Conservation (phyloP, 2,329 filamentous ascomycete genomes). For the Dactylellina drechsleri region DNA sequence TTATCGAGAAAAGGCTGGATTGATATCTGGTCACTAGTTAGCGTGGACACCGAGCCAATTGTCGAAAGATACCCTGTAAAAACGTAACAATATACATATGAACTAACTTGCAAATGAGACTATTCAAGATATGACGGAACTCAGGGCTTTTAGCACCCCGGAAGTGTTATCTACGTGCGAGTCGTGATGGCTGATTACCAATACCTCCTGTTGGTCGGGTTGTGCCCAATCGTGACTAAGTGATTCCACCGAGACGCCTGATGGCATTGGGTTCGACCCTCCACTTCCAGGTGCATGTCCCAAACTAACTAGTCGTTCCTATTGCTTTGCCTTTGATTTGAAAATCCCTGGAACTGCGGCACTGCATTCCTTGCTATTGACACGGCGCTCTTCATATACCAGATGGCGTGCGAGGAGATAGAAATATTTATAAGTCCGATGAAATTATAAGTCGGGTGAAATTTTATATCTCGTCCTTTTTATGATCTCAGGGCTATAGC, state of each 20-base stretch:
- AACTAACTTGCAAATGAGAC: background rate
- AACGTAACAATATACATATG: background rate
- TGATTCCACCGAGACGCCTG: constrained; percentile 25
- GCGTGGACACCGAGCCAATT: background rate
- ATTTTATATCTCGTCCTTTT: background rate
- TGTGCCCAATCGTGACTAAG: constrained; percentile 53
- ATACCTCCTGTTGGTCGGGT: constrained; percentile 16
- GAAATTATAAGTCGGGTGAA: background rate
- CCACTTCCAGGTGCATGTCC: constrained; percentile 1
- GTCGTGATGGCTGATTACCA: constrained; percentile 36
- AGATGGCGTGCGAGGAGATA: no score
- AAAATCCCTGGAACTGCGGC: background rate
- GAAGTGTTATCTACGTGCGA: constrained; percentile 16
- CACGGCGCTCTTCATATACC: no score
- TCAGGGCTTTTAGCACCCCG: background rate
- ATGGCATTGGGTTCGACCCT: constrained; percentile 49
- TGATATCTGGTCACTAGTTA: background rate
- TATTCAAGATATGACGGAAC: constrained; percentile 34
- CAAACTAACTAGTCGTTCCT: background rate
- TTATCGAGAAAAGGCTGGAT: background rate
- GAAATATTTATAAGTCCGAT: background rate
- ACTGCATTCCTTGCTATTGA: background rate
- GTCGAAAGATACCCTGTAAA: background rate
- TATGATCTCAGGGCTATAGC: background rate
- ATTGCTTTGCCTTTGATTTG: background rate